Evolutionary conservation across 106 monocot species (phyloP), one percentile per base, ranked within the genome.

Genomic region (Hemerocallis citrina): DNA sequence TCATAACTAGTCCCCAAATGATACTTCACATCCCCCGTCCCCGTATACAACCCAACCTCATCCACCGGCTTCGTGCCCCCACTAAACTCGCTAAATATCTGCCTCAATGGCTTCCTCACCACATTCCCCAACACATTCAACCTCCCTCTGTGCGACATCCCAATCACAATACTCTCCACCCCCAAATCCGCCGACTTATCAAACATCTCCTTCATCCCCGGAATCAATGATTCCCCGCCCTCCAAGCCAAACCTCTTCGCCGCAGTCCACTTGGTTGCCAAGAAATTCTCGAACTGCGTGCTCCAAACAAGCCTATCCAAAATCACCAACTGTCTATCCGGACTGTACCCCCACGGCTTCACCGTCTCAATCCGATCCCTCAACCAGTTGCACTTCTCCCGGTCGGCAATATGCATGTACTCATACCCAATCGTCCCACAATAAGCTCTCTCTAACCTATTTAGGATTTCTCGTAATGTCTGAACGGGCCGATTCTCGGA

Each of bases 191-290:
- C 83, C 0, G 86, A 73, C 50, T 81, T 35, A 50, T 96, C 95
- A 61, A 96, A 84, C 95, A 96, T 91, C 73, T 91, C 95, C 70
- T 96, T 96, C 95, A 96, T 96, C 11, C 90, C 90, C 3, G 95
- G 95, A 54, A 96, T 96, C 39, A 96, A 54, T 0, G 91, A 84
- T 68, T 96, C 96, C 7, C 63, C 83, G 5, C 96, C 96, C 43
- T 98, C 96, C 19, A 98, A 79, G 2, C 96, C 96, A 30, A 92
- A 98, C 72, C 96, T 69, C 55, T 98, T 98, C 9, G 88, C 92
- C 1, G 83, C 69, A 4, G 84, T 67, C 84, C 87, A 98, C 62
- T 92, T 98, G 7, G 84, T 79, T 7, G 74, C 88, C 35, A 98
- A 68, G 72, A 98, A 98, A 36, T 82, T 91, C 57, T 98, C 96